Base-by-base conservation (phyloP, 1,284 basidiomycete genomes). In the Ustilago hordei region DNA sequence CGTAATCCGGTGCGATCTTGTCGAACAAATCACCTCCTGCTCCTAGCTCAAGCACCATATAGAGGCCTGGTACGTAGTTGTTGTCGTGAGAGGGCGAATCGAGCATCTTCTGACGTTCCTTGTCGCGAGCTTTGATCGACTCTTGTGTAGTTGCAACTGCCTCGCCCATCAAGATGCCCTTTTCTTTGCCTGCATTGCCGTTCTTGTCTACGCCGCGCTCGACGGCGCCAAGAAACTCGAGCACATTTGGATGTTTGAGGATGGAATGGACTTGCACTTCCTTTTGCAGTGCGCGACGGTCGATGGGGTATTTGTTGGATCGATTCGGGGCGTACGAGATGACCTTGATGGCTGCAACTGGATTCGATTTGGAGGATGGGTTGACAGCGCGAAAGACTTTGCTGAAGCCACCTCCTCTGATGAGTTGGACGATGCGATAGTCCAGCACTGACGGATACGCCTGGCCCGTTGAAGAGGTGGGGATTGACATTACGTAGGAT, bases 21-120 rank as follows among this genome's bases (percentile, higher is more conserved):
- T 99, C 97, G 85, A 99, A 99, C 47, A 99, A 87, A 86, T 99
- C 96, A 0, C 97, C 96, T 52, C 95, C 95, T 0, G 92, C 92
- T 0, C 95, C 96, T 47, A 96, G 88, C 86, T 98, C 96, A 75
- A 99, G 88, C 32, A 98, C 88, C 89, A 99, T 94, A 85, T 98
- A 99, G 48, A 95, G 89, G 0, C 93, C 84, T 3, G 84, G 84
- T 6, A 86, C 81, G 48, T 81, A 83, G 63, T 81, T 84, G 32
- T 69, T 69, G 23, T 78, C 64, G 53, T 63, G 60, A 47, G 75
- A 75, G 15, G 79, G 77, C 12, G 75, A 68, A 50, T 57, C 61
- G 50, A 67, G 67, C 68, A 70, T 68, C 53, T 61, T 64, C 52
- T 75, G 67, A 19, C 75, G 67, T 58, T 78, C 74, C 65, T 78